phyloP scores from a whole-genome alignment of 371 early-diverging fungal genomes.

The Zychaea mexicana region DNA sequence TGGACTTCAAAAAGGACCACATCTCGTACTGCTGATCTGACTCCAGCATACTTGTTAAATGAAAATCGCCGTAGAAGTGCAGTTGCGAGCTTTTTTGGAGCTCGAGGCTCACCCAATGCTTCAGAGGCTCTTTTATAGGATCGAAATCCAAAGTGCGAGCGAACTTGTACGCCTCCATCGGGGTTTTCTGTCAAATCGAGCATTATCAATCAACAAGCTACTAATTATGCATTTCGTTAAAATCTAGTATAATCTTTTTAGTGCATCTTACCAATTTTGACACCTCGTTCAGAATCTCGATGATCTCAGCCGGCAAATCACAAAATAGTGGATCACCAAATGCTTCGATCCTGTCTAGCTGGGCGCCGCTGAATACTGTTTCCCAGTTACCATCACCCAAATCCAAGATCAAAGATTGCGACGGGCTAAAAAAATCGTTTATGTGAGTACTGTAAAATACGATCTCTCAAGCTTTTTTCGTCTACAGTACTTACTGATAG shows the following conservation, averaged over 20 bases:
- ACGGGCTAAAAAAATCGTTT: no score
- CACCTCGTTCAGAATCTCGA: background rate
- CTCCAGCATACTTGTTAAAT: background rate
- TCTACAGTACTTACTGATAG: no score
- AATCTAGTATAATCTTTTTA: background rate
- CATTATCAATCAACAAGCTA: background rate
- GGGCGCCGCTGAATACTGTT: background rate
- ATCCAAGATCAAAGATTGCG: no score
- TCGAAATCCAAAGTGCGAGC: background rate
- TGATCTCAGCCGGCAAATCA: background rate
- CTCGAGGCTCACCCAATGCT: background rate
- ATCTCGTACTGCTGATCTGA: background rate
- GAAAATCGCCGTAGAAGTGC: background rate
- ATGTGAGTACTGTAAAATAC: no score
- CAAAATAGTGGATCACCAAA: conserved; percentile 2
- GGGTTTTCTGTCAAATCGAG: background rate
- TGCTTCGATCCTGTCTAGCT: background rate
- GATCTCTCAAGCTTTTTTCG: no score
- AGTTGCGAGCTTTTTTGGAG: background rate
- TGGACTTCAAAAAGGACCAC: background rate
- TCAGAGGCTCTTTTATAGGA: background rate
- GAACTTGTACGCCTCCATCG: background rate
- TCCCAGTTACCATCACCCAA: conserved; percentile 6
- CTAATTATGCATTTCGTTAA: background rate
- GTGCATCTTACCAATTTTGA: background rate